A percentile compares a stretch with the other conserved stretches of the same genome.
Conservation (phyloP, 805 yeast genomes). For the Candida krabiensis region DNA sequence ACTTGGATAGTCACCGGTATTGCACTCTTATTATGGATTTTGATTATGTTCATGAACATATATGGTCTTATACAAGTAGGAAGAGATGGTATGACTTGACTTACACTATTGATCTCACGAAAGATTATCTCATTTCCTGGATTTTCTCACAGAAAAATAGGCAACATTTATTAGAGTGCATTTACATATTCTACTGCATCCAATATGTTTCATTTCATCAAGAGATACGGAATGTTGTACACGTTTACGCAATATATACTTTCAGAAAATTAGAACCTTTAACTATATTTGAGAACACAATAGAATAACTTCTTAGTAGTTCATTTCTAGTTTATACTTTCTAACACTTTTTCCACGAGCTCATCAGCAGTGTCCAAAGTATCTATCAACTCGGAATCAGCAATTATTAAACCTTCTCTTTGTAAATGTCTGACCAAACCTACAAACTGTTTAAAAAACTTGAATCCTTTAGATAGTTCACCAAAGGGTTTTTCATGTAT, state of each 20-base stretch:
- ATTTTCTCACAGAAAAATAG: too few relatives aligned
- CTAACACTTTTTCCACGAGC: constrained; percentile 10
- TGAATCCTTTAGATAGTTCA: constrained; percentile 23
- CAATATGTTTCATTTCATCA: too few relatives aligned
- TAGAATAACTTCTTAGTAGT: too few relatives aligned
- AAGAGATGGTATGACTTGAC: constrained; percentile 9
- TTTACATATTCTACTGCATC: too few relatives aligned
- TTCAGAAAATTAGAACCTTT: too few relatives aligned
- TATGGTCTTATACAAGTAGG: constrained; percentile 51
- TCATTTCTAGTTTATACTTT: too few relatives aligned
- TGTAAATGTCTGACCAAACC: constrained; percentile 20
- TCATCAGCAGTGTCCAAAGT: constrained; percentile 14
- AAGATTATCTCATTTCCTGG: too few relatives aligned
- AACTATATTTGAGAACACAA: too few relatives aligned
- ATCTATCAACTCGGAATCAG: constrained; percentile 9
- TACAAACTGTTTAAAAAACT: constrained; percentile 25
- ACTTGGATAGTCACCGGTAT: constrained; percentile 54
- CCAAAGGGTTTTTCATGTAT: constrained; percentile 21
- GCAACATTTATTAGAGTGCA: too few relatives aligned
- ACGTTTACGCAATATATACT: too few relatives aligned
- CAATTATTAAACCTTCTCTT: constrained; percentile 16
- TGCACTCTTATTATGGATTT: constrained; percentile 61
- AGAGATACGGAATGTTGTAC: too few relatives aligned
- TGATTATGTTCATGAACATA: constrained; percentile 63
- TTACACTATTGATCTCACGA: too few relatives aligned